Evolutionary conservation across 768 basidiomycete genomes (phyloP).

Genomic region (Termitomyces sp.): DNA sequence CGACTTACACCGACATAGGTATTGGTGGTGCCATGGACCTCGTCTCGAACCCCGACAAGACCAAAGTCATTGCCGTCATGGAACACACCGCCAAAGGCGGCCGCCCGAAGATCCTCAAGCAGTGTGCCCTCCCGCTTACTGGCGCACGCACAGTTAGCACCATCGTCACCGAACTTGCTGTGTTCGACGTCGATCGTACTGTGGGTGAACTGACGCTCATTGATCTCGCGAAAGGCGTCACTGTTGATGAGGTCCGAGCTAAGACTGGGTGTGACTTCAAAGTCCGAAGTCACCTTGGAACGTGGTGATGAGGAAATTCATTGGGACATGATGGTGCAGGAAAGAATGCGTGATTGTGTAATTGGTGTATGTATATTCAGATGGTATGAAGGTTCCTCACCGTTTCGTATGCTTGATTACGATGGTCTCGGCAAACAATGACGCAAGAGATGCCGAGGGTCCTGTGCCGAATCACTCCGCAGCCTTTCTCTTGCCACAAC

Average conservation of each 20-base stretch:
- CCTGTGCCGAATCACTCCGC: not conserved
- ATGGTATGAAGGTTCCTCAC: too few relatives aligned
- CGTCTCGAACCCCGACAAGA: constrained; percentile 93
- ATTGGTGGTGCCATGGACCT: constrained; percentile 98
- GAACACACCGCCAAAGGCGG: constrained; percentile 91
- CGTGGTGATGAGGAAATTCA: constrained; percentile 26
- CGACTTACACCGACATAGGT: constrained; percentile 33
- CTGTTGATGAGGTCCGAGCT: constrained; percentile 75
- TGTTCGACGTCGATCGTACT: constrained; percentile 81
- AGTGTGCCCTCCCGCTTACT: constrained; percentile 82
- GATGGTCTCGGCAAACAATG: constrained; percentile 3
- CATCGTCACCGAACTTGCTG: constrained; percentile 90
- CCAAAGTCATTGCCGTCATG: constrained; percentile 86
- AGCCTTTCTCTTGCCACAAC: not conserved
- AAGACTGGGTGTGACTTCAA: constrained; percentile 87
- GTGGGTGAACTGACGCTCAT: constrained; percentile 68
- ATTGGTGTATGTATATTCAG: not conserved
- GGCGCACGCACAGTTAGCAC: constrained; percentile 85
- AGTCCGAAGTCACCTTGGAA: constrained; percentile 46
- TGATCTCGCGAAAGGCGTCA: constrained; percentile 82
- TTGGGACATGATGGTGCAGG: not conserved
- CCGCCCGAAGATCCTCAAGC: constrained; percentile 77
- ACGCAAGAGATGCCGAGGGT: not conserved
- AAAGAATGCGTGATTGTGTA: not conserved
- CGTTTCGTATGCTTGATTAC: constrained; percentile 1